Conservation (phyloP, 2,329 filamentous ascomycete genomes). For the Penicillium oxalicum region DNA sequence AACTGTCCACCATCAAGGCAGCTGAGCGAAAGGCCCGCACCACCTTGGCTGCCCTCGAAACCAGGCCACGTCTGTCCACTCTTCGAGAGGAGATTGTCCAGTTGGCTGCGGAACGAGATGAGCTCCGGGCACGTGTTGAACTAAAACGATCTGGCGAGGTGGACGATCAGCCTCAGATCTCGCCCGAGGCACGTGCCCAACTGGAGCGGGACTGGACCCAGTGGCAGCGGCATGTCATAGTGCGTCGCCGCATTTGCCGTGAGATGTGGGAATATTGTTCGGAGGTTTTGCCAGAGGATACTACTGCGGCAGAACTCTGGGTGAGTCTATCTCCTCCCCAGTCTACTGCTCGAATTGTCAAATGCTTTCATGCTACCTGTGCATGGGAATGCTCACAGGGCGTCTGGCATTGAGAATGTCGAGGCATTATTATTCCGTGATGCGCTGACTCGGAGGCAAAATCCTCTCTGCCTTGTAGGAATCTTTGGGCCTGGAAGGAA, state of each 20-base stretch:
- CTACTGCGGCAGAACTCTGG: slow-evolving; percentile 46
- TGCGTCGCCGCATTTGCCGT: slow-evolving; percentile 45
- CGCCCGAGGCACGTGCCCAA: slow-evolving; percentile 42
- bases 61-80: slow-evolving; percentile 47
- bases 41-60: slow-evolving; percentile 42
- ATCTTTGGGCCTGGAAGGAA: slow-evolving; percentile 35
- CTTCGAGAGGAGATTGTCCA: slow-evolving; percentile 41
- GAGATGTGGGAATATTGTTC: slow-evolving; percentile 49
- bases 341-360: too few species aligned
- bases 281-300: slow-evolving; percentile 44
- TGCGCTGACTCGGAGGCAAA: not conserved
- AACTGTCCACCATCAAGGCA: slow-evolving; percentile 41
- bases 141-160: slow-evolving; percentile 27
- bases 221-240: slow-evolving; percentile 37
- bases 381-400: too few species aligned
- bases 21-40: slow-evolving; percentile 47
- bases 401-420: too few species aligned
- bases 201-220: slow-evolving; percentile 44
- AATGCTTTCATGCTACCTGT: too few species aligned
- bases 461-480: slow-evolving; percentile 20
- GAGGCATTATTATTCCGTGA: too few species aligned
- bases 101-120: slow-evolving; percentile 42
- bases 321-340: slow-evolving; percentile 23
- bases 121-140: slow-evolving; percentile 38
- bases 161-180: slow-evolving; percentile 40